Evolutionary conservation across 2,329 filamentous ascomycete species (phyloP), one percentile per base, ranked within the genome.

Genomic region (Falciphora oryzae): DNA sequence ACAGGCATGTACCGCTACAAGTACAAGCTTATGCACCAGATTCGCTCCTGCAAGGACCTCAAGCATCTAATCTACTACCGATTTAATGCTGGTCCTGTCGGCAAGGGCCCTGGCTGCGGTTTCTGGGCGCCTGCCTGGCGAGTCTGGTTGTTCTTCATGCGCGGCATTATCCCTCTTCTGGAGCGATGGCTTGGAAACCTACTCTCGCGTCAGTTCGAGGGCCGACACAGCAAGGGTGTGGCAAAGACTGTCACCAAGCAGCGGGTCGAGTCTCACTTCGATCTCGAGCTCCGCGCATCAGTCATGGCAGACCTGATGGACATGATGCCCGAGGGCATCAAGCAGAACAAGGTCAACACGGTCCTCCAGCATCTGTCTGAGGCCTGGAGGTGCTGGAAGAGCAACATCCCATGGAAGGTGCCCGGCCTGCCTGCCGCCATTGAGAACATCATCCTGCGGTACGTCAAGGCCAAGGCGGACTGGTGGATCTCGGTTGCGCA

Each of bases 1-100:
- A 99, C 95, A 22, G 95, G 95, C 75, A 99, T 99, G 95, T 99
- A 99, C 79, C 90, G 95, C 67, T 99, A 99, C 85, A 99, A 99
- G 83, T 99, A 99, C 82, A 99, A 99, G 83, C 84, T 99, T 65
- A 99, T 99, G 95, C 95, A 99, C 76, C 95, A 99, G 77, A 99
- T 99, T 71, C 92, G 95, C 71, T 96, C 95, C 0, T 99, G 95
- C 83, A 99, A 99, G 78, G 95, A 99, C 78, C 77, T 99, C 74
- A 99, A 99, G 85, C 95, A 99, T 85, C 80, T 99, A 67, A 98
- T 99, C 69, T 99, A 99, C 80, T 98, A 98, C 77, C 91, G 94
- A 62, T 99, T 99, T 81, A 99, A 99, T 76, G 93, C 93, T 66
- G 95, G 93, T 0, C 91, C 94, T 14, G 96, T 99, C 27, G 95